Conservation (phyloP, 768 basidiomycete genomes). For the Hemileccinum impolitum region DNA sequence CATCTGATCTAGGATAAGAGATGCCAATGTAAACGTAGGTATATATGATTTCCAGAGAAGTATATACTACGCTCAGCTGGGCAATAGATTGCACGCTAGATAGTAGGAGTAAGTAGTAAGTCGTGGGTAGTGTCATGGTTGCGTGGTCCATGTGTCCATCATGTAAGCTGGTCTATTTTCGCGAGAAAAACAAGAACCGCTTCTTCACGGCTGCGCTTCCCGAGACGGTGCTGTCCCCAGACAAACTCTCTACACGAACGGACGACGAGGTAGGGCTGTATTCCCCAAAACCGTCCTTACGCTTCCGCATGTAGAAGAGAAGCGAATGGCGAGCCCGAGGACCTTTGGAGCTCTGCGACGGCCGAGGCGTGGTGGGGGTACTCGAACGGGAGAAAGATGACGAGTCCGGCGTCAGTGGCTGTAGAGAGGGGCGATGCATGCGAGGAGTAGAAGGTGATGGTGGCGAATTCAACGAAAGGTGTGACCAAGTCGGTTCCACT, state of each 20-base stretch:
- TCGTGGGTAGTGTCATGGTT: conserved; percentile 19
- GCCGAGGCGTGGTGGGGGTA: conserved; percentile 26
- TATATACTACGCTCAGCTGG: conserved; percentile 8
- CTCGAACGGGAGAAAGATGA: conserved; percentile 31
- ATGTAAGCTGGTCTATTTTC: conserved; percentile 22
- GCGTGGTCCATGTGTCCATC: conserved; percentile 13
- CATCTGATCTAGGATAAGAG: not conserved
- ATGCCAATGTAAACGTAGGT: conserved; percentile 7
- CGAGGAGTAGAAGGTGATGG: conserved; percentile 21
- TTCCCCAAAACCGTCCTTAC: conserved; percentile 12
- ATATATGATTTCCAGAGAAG: conserved; percentile 5
- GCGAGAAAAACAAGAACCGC: conserved; percentile 29
- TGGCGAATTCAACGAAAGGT: conserved; percentile 16
- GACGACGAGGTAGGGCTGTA: conserved; percentile 27
- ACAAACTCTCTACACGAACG: conserved; percentile 14
- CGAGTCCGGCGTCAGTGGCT: conserved; percentile 29
- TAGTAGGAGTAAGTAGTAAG: conserved; percentile 2
- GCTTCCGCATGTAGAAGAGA: conserved; percentile 32
- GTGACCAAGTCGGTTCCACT: conserved; percentile 20
- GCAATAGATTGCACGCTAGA: conserved; percentile 20
- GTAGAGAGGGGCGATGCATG: conserved; percentile 24
- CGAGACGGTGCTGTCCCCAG: conserved; percentile 5
- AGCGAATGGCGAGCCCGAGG: conserved; percentile 27
- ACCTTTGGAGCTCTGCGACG: conserved; percentile 25
- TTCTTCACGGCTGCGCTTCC: conserved; percentile 18